Percentiles rank a stretch among this genome's conserved stretches.
phyloP scores from a whole-genome alignment of 495 filamentous ascomycete species.

The Xylaria palmicola region DNA sequence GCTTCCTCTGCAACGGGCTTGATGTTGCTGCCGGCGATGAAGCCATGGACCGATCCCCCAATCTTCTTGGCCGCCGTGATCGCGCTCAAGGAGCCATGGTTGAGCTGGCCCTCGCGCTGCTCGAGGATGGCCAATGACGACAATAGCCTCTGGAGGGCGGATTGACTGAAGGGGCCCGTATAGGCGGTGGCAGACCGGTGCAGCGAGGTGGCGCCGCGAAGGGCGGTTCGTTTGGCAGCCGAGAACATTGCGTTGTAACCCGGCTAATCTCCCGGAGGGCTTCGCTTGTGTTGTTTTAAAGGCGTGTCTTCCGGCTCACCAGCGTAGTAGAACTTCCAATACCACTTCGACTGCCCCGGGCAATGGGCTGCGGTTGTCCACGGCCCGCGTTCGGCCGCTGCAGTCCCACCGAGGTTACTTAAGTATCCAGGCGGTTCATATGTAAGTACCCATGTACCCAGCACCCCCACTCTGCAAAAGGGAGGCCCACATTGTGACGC shows the following conservation, averaged over 20 bases:
- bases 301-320: too few relatives aligned
- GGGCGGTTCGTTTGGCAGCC: constrained; percentile 21
- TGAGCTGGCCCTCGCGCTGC: constrained; percentile 87
- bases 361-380: constrained; percentile 24
- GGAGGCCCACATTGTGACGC: too few relatives aligned
- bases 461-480: too few relatives aligned
- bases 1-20: constrained; percentile 82
- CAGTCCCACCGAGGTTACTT: not conserved
- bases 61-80: constrained; percentile 85
- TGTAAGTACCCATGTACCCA: not conserved
- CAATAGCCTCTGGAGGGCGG: constrained; percentile 65
- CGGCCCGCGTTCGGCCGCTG: constrained; percentile 19
- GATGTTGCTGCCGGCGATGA: constrained; percentile 80
- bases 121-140: constrained; percentile 91
- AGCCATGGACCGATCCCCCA: constrained; percentile 80
- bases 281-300: too few relatives aligned
- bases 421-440: not conserved
- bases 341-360: too few relatives aligned
- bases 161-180: constrained; percentile 30
- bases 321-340: not conserved
- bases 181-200: constrained; percentile 23
- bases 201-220: constrained; percentile 24
- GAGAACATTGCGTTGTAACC: too few relatives aligned
- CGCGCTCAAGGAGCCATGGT: constrained; percentile 76
- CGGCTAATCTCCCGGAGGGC: too few relatives aligned